These are phyloP conservation scores for Exophiala aquamarina DNA, from an alignment of 2,329 filamentous ascomycete genomes.

Conservation along the genomic window DNA sequence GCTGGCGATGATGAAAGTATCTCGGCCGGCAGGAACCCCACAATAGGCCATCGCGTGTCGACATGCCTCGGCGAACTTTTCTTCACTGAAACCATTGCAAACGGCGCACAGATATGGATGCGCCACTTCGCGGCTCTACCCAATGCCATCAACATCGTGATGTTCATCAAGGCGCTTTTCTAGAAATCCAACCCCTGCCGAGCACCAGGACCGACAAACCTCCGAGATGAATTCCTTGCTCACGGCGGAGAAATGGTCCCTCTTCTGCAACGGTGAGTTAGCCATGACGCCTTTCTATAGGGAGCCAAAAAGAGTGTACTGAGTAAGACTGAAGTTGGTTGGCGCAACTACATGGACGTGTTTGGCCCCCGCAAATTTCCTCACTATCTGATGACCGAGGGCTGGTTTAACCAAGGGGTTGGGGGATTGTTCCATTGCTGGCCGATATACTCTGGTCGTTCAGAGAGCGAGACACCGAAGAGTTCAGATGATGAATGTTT, in stretches of 20 bases:
- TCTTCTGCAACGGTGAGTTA: constrained; percentile 2
- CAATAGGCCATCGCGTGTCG: constrained; percentile 36
- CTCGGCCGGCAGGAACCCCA: constrained; percentile 44
- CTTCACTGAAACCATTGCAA: constrained; percentile 61
- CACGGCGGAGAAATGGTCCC: constrained; percentile 3
- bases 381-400: constrained; percentile 7
- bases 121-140: constrained; percentile 60
- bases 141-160: constrained; percentile 63
- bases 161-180: constrained; percentile 61
- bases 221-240: constrained; percentile 48
- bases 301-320: too few relatives aligned
- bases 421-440: constrained; percentile 3
- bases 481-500: too few relatives aligned
- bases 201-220: constrained; percentile 63
- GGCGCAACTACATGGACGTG: constrained; percentile 3
- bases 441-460: constrained; percentile 2
- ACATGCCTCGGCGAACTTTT: constrained; percentile 55
- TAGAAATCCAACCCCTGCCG: constrained; percentile 62
- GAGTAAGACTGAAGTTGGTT: constrained; percentile 1
- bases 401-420: constrained; percentile 1
- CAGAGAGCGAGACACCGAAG: neutral
- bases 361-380: constrained; percentile 8
- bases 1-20: constrained; percentile 34
- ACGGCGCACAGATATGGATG: constrained; percentile 61
- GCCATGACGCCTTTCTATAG: too few relatives aligned